These are phyloP conservation scores for Selaginella tamariscina DNA, from an alignment of 75 land plant species.

Conservation along the genomic window DNA sequence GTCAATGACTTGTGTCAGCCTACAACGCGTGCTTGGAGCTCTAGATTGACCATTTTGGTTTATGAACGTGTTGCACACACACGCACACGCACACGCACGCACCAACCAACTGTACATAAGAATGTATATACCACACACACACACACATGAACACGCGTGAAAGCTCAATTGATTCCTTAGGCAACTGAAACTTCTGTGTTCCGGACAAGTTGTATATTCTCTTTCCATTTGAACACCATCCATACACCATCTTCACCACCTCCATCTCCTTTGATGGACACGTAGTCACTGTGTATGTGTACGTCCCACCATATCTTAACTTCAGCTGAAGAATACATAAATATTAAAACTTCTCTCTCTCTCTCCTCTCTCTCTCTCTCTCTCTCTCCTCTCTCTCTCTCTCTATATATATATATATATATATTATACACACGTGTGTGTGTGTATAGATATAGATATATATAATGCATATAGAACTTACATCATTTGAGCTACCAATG, in stretches of 20 bases:
- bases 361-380: not conserved
- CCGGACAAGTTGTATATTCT: slow-evolving; percentile 76
- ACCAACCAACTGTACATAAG: too few species aligned
- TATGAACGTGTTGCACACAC: too few species aligned
- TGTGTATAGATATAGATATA: not conserved
- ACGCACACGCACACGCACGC: too few species aligned
- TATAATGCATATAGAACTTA: slow-evolving; percentile 17
- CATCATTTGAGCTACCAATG: slow-evolving; percentile 87
- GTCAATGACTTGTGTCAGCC: too few species aligned
- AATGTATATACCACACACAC: too few species aligned
- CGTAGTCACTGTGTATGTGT: slow-evolving; percentile 75
- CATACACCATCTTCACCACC: slow-evolving; percentile 40
- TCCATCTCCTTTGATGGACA: slow-evolving; percentile 41
- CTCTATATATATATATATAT: too few species aligned
- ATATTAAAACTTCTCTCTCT: too few species aligned
- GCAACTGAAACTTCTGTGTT: slow-evolving; percentile 88
- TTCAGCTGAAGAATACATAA: slow-evolving; percentile 41
- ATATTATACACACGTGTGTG: not conserved
- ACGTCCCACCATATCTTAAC: slow-evolving; percentile 76
- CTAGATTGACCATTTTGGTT: too few species aligned
- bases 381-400: too few species aligned
- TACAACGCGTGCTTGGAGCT: too few species aligned
- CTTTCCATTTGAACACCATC: slow-evolving; percentile 49
- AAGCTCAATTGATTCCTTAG: slow-evolving; percentile 50
- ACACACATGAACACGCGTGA: slow-evolving; percentile 72